Conservation (phyloP, 2,329 filamentous ascomycete genomes). For the Trichoderma atrobrunneum region DNA sequence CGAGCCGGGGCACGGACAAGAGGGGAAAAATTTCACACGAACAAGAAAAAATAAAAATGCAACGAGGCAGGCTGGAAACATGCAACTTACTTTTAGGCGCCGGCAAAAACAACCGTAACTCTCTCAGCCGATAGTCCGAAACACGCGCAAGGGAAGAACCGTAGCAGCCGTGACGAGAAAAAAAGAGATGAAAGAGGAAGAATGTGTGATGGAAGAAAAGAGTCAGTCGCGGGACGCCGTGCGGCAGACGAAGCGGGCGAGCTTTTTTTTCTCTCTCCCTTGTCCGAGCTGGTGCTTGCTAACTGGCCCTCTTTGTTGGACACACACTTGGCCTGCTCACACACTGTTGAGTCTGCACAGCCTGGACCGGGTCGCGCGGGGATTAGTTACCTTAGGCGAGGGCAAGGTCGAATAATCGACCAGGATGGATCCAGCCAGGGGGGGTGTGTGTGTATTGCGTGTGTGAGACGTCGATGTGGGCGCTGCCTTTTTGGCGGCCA, state of each 20-base stretch:
- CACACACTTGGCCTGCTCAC: not conserved
- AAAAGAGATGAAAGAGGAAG: constrained; percentile 33
- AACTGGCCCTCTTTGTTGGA: constrained; percentile 24
- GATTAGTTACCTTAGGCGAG: constrained; percentile 26
- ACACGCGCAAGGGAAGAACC: constrained; percentile 49
- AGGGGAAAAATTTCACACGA: constrained; percentile 24
- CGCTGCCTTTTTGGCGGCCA: constrained; percentile 14
- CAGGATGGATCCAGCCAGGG: constrained; percentile 27
- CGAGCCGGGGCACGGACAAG: constrained; percentile 23
- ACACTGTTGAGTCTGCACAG: constrained; percentile 23
- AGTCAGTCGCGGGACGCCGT: constrained; percentile 33
- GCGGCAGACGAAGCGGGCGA: constrained; percentile 35
- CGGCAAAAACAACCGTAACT: constrained; percentile 47
- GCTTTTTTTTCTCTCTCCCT: constrained; percentile 35
- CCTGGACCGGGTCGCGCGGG: constrained; percentile 28
- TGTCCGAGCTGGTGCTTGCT: constrained; percentile 31
- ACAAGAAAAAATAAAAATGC: constrained; percentile 21
- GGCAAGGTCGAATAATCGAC: constrained; percentile 34
- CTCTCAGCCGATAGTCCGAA: constrained; percentile 43
- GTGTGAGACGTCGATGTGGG: constrained; percentile 14
- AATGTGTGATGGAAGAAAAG: constrained; percentile 28
- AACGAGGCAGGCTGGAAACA: constrained; percentile 20
- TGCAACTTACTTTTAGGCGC: constrained; percentile 53
- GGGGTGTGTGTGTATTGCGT: constrained; percentile 23
- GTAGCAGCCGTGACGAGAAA: constrained; percentile 40